Conservation (phyloP, 768 basidiomycete genomes). For the Mrakia gelida region DNA sequence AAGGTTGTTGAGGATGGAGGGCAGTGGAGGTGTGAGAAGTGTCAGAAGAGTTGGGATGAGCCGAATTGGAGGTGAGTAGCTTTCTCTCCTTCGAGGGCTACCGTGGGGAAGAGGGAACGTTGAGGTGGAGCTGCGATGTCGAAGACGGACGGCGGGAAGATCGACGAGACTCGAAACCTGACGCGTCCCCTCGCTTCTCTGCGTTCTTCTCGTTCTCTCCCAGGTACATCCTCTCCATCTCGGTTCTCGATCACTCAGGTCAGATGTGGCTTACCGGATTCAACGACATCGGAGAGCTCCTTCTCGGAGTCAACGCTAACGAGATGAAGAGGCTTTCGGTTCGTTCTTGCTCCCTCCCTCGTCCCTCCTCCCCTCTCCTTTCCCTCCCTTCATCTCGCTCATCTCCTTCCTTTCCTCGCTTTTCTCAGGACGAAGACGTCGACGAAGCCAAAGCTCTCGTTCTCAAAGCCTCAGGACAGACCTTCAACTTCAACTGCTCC, state of each 20-base stretch:
- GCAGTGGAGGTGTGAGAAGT: slow-evolving; percentile 89
- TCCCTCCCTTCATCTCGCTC: slow-evolving; percentile 4
- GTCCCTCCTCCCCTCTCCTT: background rate
- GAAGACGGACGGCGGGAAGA: background rate
- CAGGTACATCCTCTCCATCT: slow-evolving; percentile 68
- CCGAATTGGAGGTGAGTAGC: slow-evolving; percentile 73
- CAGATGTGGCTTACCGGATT: slow-evolving; percentile 93
- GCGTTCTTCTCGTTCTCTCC: background rate
- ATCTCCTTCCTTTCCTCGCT: background rate
- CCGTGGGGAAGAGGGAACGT: too few species aligned
- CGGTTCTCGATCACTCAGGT: slow-evolving; percentile 81
- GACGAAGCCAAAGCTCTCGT: slow-evolving; percentile 57
- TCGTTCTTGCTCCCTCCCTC: background rate
- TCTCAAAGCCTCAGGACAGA: slow-evolving; percentile 61
- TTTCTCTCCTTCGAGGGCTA: background rate
- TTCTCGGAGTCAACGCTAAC: slow-evolving; percentile 75
- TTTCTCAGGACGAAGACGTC: slow-evolving; percentile 57
- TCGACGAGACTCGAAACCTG: background rate
- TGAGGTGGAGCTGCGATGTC: too few species aligned
- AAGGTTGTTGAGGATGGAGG: slow-evolving; percentile 69
- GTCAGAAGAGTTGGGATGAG: slow-evolving; percentile 61
- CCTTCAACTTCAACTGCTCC: slow-evolving; percentile 76
- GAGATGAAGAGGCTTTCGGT: slow-evolving; percentile 73
- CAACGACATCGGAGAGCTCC: slow-evolving; percentile 75
- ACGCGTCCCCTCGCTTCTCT: background rate